Evolutionary conservation across 139 green algal species (phyloP), one percentile per base, ranked within the genome.

Genomic region (Chara braunii): DNA sequence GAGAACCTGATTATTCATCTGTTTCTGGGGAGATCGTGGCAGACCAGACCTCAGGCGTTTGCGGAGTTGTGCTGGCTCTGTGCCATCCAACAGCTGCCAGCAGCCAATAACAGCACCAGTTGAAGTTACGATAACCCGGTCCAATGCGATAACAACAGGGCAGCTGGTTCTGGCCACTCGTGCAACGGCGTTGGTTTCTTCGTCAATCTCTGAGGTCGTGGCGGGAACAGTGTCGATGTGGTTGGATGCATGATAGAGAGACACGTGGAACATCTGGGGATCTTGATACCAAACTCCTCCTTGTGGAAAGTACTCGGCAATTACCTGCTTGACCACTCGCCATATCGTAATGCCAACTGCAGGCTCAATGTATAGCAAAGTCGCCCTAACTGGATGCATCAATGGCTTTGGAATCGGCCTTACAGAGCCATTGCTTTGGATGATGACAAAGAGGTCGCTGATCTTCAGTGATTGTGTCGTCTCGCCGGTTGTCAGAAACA

Each of bases 241-340:
- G 40, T 74, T 40, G 14, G 64, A 74, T 12, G 64, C 64, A 18
- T 74, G 64, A 3, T 32, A 70, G 24, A 74, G 24, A 33, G 54
- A 69, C 31, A 70, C 33, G 55, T 74, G 64, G 55, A 69, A 74
- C 33, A 74, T 59, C 34, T 22, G 32, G 12, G 53, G 37, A 42
- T 74, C 64, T 42, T 74, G 64, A 3, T 52, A 59, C 64, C 64
- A 74, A 24, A 74, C 64, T 1, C 34, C 64, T 74, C 55, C 55
- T 64, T 37, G 37, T 60, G 23, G 36, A 5, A 64, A 64, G 55
- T 55, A 24, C 37, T 53, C 37, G 24, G 33, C 6, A 11, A 64
- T 60, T n/a, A 33, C 8, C 5, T 53, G 24, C 5, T 64, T 64
- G 26, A 64, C 55, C 11, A 55, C n/a, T n/a, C n/a, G n/a, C n/a